These are phyloP conservation scores for Sarocladiaceae sp. DNA, from an alignment of 2,329 filamentous ascomycete genomes.

Conservation along the genomic window DNA sequence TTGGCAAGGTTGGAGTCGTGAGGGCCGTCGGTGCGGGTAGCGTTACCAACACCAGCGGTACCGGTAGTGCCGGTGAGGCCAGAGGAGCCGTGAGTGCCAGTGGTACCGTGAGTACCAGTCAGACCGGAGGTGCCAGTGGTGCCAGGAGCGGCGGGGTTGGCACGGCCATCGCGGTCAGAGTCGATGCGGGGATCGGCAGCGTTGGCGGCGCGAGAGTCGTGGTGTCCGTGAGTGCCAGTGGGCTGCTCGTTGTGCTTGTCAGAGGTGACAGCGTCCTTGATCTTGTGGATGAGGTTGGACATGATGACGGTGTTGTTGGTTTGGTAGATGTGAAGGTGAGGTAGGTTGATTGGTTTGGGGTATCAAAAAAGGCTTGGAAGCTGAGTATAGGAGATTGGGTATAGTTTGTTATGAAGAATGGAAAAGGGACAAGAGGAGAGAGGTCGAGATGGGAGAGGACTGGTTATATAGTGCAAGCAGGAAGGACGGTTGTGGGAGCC, in stretches of 20 bases:
- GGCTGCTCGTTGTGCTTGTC: constrained; percentile 27
- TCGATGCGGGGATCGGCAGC: constrained; percentile 47
- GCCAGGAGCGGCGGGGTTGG: constrained; percentile 20
- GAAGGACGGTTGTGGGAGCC: not conserved
- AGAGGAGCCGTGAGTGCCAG: not conserved
- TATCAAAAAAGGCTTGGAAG: not conserved
- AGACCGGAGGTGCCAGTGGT: constrained; percentile 14
- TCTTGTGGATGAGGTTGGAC: constrained; percentile 55
- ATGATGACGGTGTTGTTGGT: constrained; percentile 35
- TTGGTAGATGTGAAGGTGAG: constrained; percentile 12
- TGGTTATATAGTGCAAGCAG: constrained; percentile 4
- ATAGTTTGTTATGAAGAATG: constrained; percentile 1
- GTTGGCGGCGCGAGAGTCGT: constrained; percentile 28
- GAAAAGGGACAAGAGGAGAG: not conserved
- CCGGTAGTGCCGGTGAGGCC: constrained; percentile 22
- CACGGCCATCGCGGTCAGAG: constrained; percentile 30
- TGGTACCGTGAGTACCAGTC: constrained; percentile 16
- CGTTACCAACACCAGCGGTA: constrained; percentile 15
- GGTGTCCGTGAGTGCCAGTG: constrained; percentile 17
- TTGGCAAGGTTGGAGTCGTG: constrained; percentile 44
- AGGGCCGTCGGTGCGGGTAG: constrained; percentile 31
- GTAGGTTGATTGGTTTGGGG: not conserved
- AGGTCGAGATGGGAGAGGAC: not conserved
- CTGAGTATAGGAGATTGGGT: not conserved
- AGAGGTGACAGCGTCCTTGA: constrained; percentile 50